Base-by-base conservation (phyloP, 192 early-diverging fungal species). In the Allomyces macrogynus region DNA sequence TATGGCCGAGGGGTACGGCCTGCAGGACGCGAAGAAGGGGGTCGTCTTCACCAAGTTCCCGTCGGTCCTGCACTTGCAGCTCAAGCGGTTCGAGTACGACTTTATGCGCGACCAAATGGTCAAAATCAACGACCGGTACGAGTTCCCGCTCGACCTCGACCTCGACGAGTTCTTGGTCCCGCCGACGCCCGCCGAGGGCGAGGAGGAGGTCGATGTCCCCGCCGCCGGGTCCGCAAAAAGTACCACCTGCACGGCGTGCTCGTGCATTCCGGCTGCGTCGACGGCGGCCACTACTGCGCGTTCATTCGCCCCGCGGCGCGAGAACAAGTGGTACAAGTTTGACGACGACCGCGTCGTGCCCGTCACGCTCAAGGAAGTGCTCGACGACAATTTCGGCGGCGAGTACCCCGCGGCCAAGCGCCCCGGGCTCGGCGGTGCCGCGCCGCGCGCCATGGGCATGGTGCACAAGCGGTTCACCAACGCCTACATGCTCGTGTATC, bases 401-500 rank as follows among this genome's bases (percentile, higher is more conserved):
- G 91, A 89, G 65, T 32, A 57, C 14, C 67, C 64, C 22, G 63
- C 71, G 49, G 72, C 73, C 4, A 60, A 65, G 9, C 74, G 73
- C 40, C 71, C 73, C 16, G 67, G 68, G 8, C 27, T 64, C 23
- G 49, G 49, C 1, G 49, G 16, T 20, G 64, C 68, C 24, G 63
- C 69, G 0, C 42, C 63, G 20, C 68, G 70, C 64, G 71, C 67
- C 14, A 70, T 75, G 7, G 78, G 77, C 10, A 73, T 75, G 66
- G 69, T 70, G 24, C 61, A 76, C 65, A 93, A 89, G 70, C 86
- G 91, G 26, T 94, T 89, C 70, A 92, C 89, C 8, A 99, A 96
- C 68, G 96, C 96, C 10, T 99, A 99, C 79, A 96, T 99, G 94
- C 77, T 99, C 72, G 93, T 95, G 24, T 99, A 99, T 65, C 84